Percentiles rank a stretch among this genome's conserved stretches.
Conservation (phyloP, 306 rosid genomes). For the Glycine latifolia region DNA sequence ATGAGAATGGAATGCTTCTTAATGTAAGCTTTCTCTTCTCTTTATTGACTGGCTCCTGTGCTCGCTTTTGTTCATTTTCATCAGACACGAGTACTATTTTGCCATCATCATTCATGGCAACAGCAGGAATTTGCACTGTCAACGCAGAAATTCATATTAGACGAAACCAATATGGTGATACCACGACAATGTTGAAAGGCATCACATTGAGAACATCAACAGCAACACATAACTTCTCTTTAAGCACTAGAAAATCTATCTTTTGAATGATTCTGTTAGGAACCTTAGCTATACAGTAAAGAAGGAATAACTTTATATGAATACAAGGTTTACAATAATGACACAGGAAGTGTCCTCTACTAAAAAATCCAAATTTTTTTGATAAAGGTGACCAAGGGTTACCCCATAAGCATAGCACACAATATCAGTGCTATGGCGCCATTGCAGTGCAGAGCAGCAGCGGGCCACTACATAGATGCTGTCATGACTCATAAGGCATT, state of each 20-base stretch:
- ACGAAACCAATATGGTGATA: constrained; percentile 2
- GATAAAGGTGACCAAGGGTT: no score
- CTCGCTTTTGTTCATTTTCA: constrained; percentile 62
- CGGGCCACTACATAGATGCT: not conserved
- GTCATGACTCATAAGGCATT: not conserved
- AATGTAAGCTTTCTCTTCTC: constrained; percentile 79
- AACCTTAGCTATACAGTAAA: not conserved
- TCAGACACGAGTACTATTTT: constrained; percentile 69
- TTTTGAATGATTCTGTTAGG: not conserved
- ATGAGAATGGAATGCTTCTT: constrained; percentile 71
- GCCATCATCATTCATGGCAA: constrained; percentile 80
- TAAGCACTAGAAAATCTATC: not conserved
- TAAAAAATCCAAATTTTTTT: no score
- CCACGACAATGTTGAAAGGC: not conserved
- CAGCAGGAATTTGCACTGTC: constrained; percentile 77
- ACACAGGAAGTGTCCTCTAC: not conserved
- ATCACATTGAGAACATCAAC: constrained; percentile 28
- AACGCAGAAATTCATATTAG: constrained; percentile 35
- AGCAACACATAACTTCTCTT: not conserved
- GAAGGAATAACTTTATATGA: constrained; percentile 4
- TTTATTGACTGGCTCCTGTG: constrained; percentile 68
- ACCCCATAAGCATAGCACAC: no score
- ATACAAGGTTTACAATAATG: not conserved
- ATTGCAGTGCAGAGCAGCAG: no score
- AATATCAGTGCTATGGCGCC: no score